These are phyloP conservation scores for Chlamydomonas eustigma DNA, from an alignment of 139 green algal species.

Conservation along the genomic window DNA sequence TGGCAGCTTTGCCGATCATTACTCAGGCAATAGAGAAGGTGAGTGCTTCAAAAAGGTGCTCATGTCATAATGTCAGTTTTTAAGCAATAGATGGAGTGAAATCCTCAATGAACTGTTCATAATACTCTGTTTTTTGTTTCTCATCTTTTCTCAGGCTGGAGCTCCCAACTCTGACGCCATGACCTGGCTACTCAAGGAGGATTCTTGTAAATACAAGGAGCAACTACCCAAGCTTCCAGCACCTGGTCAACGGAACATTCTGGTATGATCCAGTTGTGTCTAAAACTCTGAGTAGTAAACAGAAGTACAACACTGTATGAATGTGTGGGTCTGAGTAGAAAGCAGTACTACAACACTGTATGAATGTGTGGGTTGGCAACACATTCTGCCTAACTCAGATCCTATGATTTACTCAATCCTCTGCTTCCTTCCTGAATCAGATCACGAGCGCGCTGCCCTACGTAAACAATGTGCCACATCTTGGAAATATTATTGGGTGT, in stretches of 20 bases:
- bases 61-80: no score
- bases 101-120: no score
- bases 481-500: slow-evolving; percentile 98
- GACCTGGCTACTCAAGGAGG: background rate
- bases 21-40: background rate
- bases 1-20: background rate
- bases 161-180: no score
- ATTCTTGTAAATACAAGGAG: background rate
- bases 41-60: no score
- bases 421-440: slow-evolving; percentile 18
- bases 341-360: no score
- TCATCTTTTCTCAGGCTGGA: no score
- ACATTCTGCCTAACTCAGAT: no score
- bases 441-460: slow-evolving; percentile 96
- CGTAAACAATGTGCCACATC: slow-evolving; percentile 98
- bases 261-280: slow-evolving; percentile 21
- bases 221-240: slow-evolving; percentile 45
- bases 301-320: no score
- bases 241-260: slow-evolving; percentile 49
- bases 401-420: no score
- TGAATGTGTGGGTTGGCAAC: background rate
- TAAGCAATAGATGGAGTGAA: no score
- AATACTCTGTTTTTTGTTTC: no score
- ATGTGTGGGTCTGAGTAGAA: background rate
- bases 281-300: background rate